Evolutionary conservation across 768 basidiomycete species (phyloP).

Genomic region (Leccinum obscurum): DNA sequence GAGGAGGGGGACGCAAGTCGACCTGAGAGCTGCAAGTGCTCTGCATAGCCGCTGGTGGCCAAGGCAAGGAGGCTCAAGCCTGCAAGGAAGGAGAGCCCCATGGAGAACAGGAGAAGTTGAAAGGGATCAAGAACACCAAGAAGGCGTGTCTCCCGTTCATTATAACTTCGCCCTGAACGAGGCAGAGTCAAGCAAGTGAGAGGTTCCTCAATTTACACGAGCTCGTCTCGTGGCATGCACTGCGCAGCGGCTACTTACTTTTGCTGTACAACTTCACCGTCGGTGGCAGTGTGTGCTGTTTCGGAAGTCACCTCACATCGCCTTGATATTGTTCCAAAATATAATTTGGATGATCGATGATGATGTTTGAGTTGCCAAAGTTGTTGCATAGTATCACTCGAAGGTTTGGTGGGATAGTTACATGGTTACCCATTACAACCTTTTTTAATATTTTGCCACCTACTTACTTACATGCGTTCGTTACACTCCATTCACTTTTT

Average conservation of each 20-base stretch:
- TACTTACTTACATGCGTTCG: conserved; percentile 20
- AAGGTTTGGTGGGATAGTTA: too few species aligned
- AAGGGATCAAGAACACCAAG: not conserved
- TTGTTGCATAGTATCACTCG: too few species aligned
- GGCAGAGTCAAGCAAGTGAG: not conserved
- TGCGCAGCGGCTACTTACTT: too few species aligned
- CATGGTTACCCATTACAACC: not conserved
- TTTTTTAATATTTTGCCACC: not conserved
- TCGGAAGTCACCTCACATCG: too few species aligned
- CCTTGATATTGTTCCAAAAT: too few species aligned
- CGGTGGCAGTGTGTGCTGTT: too few species aligned
- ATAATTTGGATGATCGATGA: too few species aligned
- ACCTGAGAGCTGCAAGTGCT: conserved; percentile 20
- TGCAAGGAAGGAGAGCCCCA: conserved; percentile 14
- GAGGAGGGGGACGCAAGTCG: conserved; percentile 7
- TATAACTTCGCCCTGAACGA: conserved; percentile 3
- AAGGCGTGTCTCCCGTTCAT: not conserved
- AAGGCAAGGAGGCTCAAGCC: conserved; percentile 9
- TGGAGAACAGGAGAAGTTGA: conserved; percentile 1
- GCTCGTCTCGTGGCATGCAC: too few species aligned
- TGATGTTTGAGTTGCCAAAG: too few species aligned
- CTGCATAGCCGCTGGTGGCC: conserved; percentile 5
- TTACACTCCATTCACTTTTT: conserved; percentile 27
- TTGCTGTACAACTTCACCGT: too few species aligned
- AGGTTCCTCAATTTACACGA: too few species aligned